A percentile compares a stretch with the other conserved stretches of the same genome.
Evolutionary conservation across 495 filamentous ascomycete species (phyloP).

Genomic region (Astrothelium subdiscretum): DNA sequence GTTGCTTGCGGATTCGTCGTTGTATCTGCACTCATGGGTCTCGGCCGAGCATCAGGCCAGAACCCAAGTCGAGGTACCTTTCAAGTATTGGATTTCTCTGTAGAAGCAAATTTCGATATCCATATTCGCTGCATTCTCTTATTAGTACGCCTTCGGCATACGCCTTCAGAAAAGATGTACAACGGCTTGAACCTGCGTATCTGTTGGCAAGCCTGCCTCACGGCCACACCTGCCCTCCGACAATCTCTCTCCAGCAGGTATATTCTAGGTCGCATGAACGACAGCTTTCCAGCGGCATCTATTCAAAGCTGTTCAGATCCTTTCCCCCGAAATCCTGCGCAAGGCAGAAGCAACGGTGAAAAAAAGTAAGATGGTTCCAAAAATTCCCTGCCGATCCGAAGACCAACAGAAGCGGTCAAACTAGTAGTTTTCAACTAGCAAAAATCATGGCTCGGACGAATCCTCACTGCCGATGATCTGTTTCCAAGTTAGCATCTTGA

Average conservation of each 20-base stretch:
- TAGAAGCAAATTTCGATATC: too few species aligned
- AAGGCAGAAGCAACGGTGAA: conserved; percentile 12
- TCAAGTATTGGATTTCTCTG: too few species aligned
- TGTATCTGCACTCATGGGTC: too few species aligned
- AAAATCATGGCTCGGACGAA: conserved; percentile 44
- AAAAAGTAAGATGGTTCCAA: conserved; percentile 20
- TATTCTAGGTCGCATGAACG: neutral
- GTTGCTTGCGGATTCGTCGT: too few species aligned
- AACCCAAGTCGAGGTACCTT: too few species aligned
- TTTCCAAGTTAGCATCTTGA: neutral
- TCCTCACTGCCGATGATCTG: conserved; percentile 33
- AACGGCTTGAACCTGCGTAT: too few species aligned
- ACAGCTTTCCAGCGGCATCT: neutral
- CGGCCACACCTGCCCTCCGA: neutral
- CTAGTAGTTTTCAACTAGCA: conserved; percentile 47
- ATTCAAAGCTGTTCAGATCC: neutral
- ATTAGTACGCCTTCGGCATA: too few species aligned
- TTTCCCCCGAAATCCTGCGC: neutral
- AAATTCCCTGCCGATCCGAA: conserved; percentile 39
- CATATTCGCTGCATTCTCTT: too few species aligned
- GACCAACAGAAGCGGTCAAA: conserved; percentile 29
- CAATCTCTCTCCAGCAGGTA: neutral
- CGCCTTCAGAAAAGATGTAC: too few species aligned
- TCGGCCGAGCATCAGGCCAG: too few species aligned
- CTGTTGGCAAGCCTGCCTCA: too few species aligned